These are phyloP conservation scores for Phytophthora colocasiae DNA, from an alignment of 352 stramenopile genomes.

Conservation along the genomic window DNA sequence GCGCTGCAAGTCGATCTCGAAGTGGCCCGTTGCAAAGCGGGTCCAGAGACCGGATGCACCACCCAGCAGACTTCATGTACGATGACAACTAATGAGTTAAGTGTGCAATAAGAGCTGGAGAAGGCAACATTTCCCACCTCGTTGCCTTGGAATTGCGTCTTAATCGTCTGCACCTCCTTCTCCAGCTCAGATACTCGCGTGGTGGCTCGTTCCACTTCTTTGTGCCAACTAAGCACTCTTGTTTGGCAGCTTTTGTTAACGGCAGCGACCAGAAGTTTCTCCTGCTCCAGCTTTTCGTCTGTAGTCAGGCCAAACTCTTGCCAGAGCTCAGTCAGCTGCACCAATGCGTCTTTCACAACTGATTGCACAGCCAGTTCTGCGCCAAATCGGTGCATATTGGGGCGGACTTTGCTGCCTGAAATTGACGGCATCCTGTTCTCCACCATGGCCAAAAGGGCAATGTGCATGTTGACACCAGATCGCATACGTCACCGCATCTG, in stretches of 20 bases:
- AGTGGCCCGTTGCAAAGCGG: constrained; percentile 28
- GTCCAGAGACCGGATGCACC: constrained; percentile 19
- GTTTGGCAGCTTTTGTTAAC: constrained; percentile 29
- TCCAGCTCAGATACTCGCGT: constrained; percentile 32
- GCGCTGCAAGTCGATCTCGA: constrained; percentile 38
- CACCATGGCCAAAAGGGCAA: constrained; percentile 16
- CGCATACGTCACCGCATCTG: constrained; percentile 28
- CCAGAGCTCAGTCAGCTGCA: constrained; percentile 45
- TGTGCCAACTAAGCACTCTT: constrained; percentile 23
- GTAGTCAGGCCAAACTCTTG: constrained; percentile 34
- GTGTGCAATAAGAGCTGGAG: neutral
- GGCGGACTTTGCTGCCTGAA: neutral
- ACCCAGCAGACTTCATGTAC: constrained; percentile 23
- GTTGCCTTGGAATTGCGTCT: constrained; percentile 40
- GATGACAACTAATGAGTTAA: neutral
- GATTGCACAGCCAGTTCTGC: constrained; percentile 8
- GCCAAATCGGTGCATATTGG: constrained; percentile 3
- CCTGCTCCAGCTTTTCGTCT: constrained; percentile 42
- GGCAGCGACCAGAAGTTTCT: constrained; percentile 25
- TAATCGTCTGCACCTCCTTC: constrained; percentile 44
- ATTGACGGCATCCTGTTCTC: neutral
- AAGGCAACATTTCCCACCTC: constrained; percentile 11
- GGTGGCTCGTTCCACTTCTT: constrained; percentile 13
- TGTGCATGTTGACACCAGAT: constrained; percentile 24
- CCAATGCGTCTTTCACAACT: constrained; percentile 13